Base-by-base conservation (phyloP, 306 rosid species). In the Vigna unguiculata region DNA sequence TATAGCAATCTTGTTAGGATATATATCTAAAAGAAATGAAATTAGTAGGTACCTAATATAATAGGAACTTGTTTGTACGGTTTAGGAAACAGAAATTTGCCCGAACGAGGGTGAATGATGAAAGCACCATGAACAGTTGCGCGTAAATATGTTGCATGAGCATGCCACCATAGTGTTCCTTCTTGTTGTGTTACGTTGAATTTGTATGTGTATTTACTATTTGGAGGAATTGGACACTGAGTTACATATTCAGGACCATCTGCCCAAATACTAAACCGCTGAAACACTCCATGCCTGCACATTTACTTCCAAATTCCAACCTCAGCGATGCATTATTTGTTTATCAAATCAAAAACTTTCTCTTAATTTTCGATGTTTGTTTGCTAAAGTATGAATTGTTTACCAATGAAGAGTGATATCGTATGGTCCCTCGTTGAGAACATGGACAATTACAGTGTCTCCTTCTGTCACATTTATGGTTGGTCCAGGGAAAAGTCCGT, bases 121-220 rank as follows among this genome's bases (percentile, higher is more conserved):
- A 90, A 85, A 3, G 88, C 90, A 4, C 92, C 90, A 20, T 88
- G 55, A 53, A 90, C 87, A 0, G 92, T 90, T 40, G 92, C 88
- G 0, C 92, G 92, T 34, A 90, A 85, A 84, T 68, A 38, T 0
- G 81, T 74, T 25, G 28, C 38, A 46, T 90, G 96, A 1, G 96
- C 89, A 61, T 90, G 96, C 96, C 96, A 88, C 91, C 96, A 90
- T 3, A 88, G 69, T 5, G 93, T 88, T n/a, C 96, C 96, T 48
- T 90, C 96, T 72, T 90, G 90, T 32, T 74, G 64, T 21, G 69
- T 84, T 41, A 90, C 59, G n/a, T 55, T 75, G 53, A 88, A 69
- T 0, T 76, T 83, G 48, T 88, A 88, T 76, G 43, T 85, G 58
- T 90, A 83, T 86, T 1, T 86, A 1, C 51, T 2, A 13, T 54